phyloP scores from a whole-genome alignment of 2,329 filamentous ascomycete genomes.

The Mycosphaerella sp. region DNA sequence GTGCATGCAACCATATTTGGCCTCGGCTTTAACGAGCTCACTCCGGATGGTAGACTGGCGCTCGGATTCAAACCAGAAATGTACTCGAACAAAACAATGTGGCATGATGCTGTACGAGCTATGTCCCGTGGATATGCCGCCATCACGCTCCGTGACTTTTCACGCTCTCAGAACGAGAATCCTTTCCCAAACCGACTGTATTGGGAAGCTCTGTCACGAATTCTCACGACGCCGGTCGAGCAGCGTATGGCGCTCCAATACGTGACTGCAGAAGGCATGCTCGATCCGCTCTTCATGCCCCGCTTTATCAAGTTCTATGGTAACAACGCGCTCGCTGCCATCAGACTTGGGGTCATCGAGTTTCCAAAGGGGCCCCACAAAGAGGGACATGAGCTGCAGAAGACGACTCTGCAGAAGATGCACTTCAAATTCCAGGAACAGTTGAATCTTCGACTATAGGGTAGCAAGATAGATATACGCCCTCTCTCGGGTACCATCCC shows the following conservation, averaged over 20 bases:
- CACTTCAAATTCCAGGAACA: conserved; percentile 5
- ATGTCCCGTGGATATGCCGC: conserved; percentile 62
- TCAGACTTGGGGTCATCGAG: conserved; percentile 9
- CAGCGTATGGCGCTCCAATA: conserved; percentile 45
- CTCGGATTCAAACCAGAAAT: conserved; percentile 60
- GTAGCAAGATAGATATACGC: neutral
- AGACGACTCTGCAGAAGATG: conserved; percentile 3
- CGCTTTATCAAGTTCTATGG: conserved; percentile 67
- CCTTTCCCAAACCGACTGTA: conserved; percentile 74
- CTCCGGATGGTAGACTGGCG: conserved; percentile 57
- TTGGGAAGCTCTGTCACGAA: conserved; percentile 70
- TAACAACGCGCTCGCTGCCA: conserved; percentile 10
- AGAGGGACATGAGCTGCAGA: conserved; percentile 9
- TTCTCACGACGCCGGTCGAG: conserved; percentile 65
- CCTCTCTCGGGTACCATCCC: neutral
- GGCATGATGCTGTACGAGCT: conserved; percentile 9
- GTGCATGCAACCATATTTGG: conserved; percentile 83
- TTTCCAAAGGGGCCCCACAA: conserved; percentile 9
- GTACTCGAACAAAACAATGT: conserved; percentile 8
- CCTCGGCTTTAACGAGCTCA: conserved; percentile 54
- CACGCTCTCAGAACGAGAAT: conserved; percentile 59
- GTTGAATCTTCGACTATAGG: conserved; percentile 3
- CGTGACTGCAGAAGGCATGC: conserved; percentile 47
- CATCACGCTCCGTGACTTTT: conserved; percentile 76
- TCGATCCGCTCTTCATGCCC: conserved; percentile 57